Evolutionary conservation across 306 rosid genomes (phyloP), one percentile per base, ranked within the genome.

Genomic region (Vachellia collinsii): DNA sequence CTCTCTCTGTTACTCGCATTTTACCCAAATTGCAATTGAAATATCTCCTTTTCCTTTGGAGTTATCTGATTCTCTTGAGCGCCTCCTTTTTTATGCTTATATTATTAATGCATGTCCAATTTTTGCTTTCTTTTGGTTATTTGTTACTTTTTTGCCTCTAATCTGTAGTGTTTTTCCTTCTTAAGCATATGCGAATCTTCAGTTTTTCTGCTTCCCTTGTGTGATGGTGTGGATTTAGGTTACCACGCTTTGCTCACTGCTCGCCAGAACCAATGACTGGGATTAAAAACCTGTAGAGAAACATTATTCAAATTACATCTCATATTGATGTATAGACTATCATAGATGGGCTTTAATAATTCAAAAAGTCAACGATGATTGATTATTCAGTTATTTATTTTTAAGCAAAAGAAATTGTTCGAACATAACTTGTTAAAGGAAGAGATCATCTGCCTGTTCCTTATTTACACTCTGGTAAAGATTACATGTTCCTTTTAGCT

Each of bases 1-100:
- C 46, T 23, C 46, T 64, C 53, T 65, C 68, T 41, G 53, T 65
- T 74, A 6, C 36, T 79, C 74, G 46, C 66, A 74, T 79, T 79
- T 50, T 34, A 1, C 56, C 78, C 46, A 38, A 13, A 50, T 69
- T 14, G 59, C 23, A 48, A 4, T 48, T 48, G 54, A 48, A 14
- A 14, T 46, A 11, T 48, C 7, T 48, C 7, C 3, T 48, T 48
- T 69, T 23, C 75, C 38, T 77, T 76, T 53, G 71, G 77, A 9
- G 70, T 4, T 7, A 8, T 65, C 12, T 48, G 41, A 6, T 71
- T 73, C 67, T 12, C 34, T 29, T 47, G n/a, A 72, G 68, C 72
- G 47, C 43, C 10, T 77, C 62, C 16, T 22, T 8, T 66, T 14
- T 7, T 1, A 38, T 66, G 47, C 47, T 66, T 17, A 38, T 38